Evolutionary conservation across 768 basidiomycete species (phyloP).

Genomic region (Cantharellus cinnabarinus): DNA sequence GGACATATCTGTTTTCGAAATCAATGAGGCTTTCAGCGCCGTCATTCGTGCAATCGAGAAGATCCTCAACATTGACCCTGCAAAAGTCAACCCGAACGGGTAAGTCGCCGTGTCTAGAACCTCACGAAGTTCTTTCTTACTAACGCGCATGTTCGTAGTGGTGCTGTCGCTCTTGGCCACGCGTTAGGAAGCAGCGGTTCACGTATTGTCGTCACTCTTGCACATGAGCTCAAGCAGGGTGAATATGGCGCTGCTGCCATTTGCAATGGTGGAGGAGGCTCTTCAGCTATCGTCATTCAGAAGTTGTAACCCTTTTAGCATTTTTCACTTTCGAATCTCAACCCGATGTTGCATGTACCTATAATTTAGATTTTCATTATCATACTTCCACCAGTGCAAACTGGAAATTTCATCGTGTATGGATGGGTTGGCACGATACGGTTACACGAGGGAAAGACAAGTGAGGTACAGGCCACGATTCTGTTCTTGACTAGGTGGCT

Average conservation of each 20-base stretch:
- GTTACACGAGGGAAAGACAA: no score
- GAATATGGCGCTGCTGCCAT: constrained; percentile 92
- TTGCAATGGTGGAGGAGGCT: constrained; percentile 92
- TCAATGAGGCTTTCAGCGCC: constrained; percentile 96
- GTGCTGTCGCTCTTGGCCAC: constrained; percentile 89
- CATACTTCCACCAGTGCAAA: no score
- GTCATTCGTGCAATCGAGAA: constrained; percentile 85
- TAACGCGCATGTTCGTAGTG: constrained; percentile 28
- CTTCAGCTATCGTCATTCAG: constrained; percentile 78
- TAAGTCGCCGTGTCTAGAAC: constrained; percentile 19
- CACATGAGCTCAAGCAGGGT: constrained; percentile 78
- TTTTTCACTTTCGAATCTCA: no score
- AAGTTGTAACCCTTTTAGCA: constrained; percentile 23
- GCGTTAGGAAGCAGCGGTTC: constrained; percentile 93
- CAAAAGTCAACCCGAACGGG: constrained; percentile 84
- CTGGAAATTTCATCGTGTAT: no score
- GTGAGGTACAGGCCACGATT: no score
- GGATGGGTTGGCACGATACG: no score
- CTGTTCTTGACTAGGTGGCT: no score
- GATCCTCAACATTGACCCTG: constrained; percentile 59
- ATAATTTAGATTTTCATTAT: no score
- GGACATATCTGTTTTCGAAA: constrained; percentile 83
- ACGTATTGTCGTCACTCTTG: constrained; percentile 81
- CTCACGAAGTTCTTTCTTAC: not conserved
- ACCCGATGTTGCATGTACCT: no score